A percentile compares a stretch with the other conserved stretches of the same genome.
Conservation (phyloP, 306 rosid species). For the Pyrus communis region DNA sequence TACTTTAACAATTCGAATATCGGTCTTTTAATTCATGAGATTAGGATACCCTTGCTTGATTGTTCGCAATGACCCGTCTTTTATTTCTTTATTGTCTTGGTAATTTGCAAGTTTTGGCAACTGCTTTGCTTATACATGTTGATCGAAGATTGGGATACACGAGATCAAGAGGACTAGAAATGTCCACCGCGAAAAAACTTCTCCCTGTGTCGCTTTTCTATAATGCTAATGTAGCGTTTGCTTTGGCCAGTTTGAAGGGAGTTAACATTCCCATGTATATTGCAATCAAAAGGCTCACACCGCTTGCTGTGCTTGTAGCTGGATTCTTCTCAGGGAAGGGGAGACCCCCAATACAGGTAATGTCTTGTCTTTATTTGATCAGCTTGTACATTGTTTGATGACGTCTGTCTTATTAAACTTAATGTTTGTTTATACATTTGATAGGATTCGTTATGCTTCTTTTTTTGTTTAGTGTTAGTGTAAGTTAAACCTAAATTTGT, state of each 20-base stretch:
- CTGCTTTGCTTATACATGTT: slow-evolving; percentile 61
- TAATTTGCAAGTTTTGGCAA: slow-evolving; percentile 63
- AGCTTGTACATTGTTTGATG: background rate
- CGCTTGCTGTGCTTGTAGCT: slow-evolving; percentile 79
- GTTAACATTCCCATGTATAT: slow-evolving; percentile 96
- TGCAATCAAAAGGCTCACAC: slow-evolving; percentile 96
- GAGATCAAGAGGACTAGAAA: slow-evolving; percentile 52
- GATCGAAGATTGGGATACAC: slow-evolving; percentile 70
- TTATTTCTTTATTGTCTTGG: slow-evolving; percentile 2
- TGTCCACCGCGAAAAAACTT: slow-evolving; percentile 65
- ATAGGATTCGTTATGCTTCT: background rate
- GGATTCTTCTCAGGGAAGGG: slow-evolving; percentile 73
- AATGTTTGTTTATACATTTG: background rate
- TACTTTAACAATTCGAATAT: background rate
- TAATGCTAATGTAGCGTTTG: slow-evolving; percentile 94
- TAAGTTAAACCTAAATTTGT: background rate
- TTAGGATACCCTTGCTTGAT: background rate
- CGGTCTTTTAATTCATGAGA: background rate
- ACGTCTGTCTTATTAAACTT: background rate
- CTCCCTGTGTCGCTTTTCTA: slow-evolving; percentile 77
- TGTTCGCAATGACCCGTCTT: background rate
- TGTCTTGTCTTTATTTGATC: background rate
- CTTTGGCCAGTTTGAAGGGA: slow-evolving; percentile 95
- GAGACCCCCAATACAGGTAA: slow-evolving; percentile 67
- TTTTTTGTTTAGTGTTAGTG: background rate